Evolutionary conservation across 2,329 filamentous ascomycete species (phyloP), one percentile per base, ranked within the genome.

Genomic region (Piedraia hortae): DNA sequence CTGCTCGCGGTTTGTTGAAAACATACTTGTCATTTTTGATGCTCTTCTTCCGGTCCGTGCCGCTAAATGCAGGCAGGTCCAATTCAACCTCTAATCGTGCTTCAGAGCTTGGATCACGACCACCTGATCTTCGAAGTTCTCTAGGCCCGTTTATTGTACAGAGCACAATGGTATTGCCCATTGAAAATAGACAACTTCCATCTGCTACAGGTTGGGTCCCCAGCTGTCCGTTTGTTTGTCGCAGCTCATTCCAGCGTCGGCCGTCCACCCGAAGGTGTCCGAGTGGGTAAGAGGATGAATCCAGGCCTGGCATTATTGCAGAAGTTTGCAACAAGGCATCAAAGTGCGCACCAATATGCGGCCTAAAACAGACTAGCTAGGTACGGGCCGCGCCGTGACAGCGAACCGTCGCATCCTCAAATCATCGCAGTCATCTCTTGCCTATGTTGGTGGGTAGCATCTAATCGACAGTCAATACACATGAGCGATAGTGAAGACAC

Each of bases 201-300:
- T 93, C 85, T 24, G 80, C 78, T 21, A 80, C 71, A 28, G 80
- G 70, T 47, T 91, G 85, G 1, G 78, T 91, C 29, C 71, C 73
- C 20, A 97, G 78, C 47, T 88, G 74, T 21, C 73, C 82, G 40
- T 77, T 66, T 22, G 90, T 60, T 5, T 75, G 67, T 13, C 85
- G 77, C 17, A 97, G 62, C 46, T 97, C 85, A 51, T 97, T 93
- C 85, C 85, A 97, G 36, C 85, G 67, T 28, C 85, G 68, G 72
- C 82, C 56, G 34, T 60, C 56, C 25, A 59, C 47, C 31, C 55
- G 55, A 23, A 59, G 46, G 24, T 85, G 70, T 29, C 77, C 78
- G 29, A 91, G 63, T 21, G 66, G 65, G 55, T 91, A 93, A 22
- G 74, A 78, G 7, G 75, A 82, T 5, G 78, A 90, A 49, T 91